phyloP scores from a whole-genome alignment of 768 basidiomycete species.

The Lentinula sp. region DNA sequence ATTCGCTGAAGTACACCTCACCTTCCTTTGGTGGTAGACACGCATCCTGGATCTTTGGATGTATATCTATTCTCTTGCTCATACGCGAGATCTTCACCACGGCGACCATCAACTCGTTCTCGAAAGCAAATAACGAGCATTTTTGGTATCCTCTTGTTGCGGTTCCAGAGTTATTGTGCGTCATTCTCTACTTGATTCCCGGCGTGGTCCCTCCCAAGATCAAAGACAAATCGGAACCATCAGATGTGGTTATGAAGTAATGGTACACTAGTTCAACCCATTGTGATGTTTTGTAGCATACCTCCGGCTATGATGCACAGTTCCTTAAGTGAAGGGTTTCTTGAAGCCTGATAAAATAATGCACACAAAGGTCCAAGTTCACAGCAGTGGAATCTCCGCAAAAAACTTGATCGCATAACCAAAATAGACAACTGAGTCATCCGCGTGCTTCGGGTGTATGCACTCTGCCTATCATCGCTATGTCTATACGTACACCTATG shows the following conservation, averaged over 20 bases:
- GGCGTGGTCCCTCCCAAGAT: conserved; percentile 22
- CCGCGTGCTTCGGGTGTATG: background rate
- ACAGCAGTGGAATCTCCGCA: too few relatives aligned
- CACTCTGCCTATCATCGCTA: background rate
- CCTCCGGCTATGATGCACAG: too few relatives aligned
- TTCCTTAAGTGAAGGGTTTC: too few relatives aligned
- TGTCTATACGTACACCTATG: background rate
- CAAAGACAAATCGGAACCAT: background rate
- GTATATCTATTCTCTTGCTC: conserved; percentile 29
- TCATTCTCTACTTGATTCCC: conserved; percentile 25
- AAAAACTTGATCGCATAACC: too few relatives aligned
- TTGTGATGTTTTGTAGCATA: too few relatives aligned
- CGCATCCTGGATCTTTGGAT: conserved; percentile 21
- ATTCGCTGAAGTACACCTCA: background rate
- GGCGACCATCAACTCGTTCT: conserved; percentile 21
- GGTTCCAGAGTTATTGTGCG: conserved; percentile 32
- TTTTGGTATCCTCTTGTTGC: conserved; percentile 37
- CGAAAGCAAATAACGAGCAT: conserved; percentile 24
- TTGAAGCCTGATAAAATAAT: too few relatives aligned
- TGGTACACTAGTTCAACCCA: too few relatives aligned
- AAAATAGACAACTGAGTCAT: background rate
- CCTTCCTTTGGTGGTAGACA: conserved; percentile 19
- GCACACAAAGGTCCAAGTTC: too few relatives aligned
- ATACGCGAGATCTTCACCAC: conserved; percentile 30
- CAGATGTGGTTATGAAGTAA: background rate